Base-by-base conservation (phyloP, 148 eudicot species). In the Amaranthus cruentus region DNA sequence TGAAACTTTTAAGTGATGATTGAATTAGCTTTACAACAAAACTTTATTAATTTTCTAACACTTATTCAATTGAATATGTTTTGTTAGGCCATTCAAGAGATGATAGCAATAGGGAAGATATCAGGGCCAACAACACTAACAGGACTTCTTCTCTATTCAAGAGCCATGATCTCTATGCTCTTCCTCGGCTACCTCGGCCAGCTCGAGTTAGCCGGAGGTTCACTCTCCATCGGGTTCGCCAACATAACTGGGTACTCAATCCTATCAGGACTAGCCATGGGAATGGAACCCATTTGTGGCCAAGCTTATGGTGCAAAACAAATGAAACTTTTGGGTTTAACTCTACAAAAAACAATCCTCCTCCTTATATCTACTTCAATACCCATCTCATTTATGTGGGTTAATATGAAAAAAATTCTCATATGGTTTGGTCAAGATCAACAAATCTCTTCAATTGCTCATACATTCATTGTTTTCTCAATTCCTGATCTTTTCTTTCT, bases 211-310 rank as follows among this genome's bases (percentile, higher is more conserved):
- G 97, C 98, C 46, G 98, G 93, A 0, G 98, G 98, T 8, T 88
- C 98, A 3, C 90, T 95, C 21, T 72, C 97, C 57, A 88, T 95
- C 5, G 96, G 97, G 7, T 86, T 95, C 42, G 98, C 98, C 6
- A 95, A 95, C 89, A 91, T 95, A 6, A 95, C 98, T 38, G 98
- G 98, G 47, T 95, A 91, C 85, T 91, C 98, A 2, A 87, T 95
- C 54, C 78, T 95, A 75, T 88, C 97, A 0, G 98, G 98, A 9
- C 50, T 95, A n/a, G 93, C 97, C 83, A 91, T 91, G 97, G 98
- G 97, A 4, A 95, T 95, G 98, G 98, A 95, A 43, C 98, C 98
- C 55, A 91, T 95, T 15, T 91, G 97, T 73, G 97, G 97, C 15
- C 98, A 95, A 76, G 97, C 97, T 28, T 91, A 83, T 46, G 98